Conservation (phyloP, 202 grass and related monocot genomes). For the Brachypodium distachyon region DNA sequence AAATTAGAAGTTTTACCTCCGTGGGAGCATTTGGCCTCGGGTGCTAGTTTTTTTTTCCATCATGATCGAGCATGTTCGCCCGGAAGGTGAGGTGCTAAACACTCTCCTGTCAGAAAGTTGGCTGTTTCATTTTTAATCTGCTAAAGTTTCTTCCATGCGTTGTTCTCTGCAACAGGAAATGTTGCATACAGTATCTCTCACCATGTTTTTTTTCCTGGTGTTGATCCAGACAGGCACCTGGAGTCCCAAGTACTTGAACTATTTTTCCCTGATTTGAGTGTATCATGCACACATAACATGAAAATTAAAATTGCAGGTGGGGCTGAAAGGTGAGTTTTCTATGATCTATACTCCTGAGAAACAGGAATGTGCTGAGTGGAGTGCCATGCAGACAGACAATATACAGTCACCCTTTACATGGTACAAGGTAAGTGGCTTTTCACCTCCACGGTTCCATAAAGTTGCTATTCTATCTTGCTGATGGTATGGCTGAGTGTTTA, state of each 20-base stretch:
- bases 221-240: background rate
- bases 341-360: slow-evolving; percentile 65
- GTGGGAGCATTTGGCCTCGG: too few species aligned
- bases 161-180: background rate
- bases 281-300: background rate
- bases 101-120: too few species aligned
- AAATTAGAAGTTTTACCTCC: too few species aligned
- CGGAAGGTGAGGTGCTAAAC: too few species aligned
- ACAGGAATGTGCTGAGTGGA: slow-evolving; percentile 55
- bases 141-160: background rate
- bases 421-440: slow-evolving; percentile 73
- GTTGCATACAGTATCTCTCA: background rate
- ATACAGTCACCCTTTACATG: slow-evolving; percentile 60
- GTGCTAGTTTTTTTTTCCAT: too few species aligned
- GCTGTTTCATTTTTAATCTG: background rate
- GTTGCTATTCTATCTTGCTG: background rate
- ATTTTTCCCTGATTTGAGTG: background rate
- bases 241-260: background rate
- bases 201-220: background rate
- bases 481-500: background rate
- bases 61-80: too few species aligned
- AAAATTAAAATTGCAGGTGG: slow-evolving; percentile 55
- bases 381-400: slow-evolving; percentile 42
- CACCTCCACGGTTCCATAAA: slow-evolving; percentile 13
- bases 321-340: slow-evolving; percentile 71